Percentiles rank a stretch among this genome's conserved stretches.
phyloP scores from a whole-genome alignment of 345 rosid genomes.

The Microcos paniculata region DNA sequence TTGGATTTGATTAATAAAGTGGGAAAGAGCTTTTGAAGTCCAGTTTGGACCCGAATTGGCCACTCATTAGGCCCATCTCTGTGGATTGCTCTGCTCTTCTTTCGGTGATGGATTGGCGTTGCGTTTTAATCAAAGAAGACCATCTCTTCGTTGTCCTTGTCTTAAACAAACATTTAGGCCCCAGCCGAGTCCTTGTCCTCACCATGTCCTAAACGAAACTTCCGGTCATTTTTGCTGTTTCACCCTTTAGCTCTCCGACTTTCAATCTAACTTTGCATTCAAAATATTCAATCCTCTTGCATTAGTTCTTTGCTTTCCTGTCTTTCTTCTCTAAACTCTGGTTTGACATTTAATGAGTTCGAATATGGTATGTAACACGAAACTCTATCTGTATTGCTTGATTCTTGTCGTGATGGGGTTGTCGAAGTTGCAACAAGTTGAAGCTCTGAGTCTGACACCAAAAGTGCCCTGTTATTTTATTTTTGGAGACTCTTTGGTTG shows the following conservation, averaged over 20 bases:
- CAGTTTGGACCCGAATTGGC: not conserved
- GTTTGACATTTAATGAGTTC: not conserved
- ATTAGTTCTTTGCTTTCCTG: not conserved
- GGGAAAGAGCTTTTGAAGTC: not conserved
- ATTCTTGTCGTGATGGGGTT: not conserved
- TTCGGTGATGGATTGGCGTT: no score
- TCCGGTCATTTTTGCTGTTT: not conserved
- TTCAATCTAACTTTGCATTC: not conserved
- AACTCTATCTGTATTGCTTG: not conserved
- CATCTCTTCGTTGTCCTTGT: no score
- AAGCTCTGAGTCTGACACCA: not conserved
- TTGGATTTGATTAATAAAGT: not conserved
- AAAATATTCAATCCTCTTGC: not conserved
- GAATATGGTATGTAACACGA: not conserved
- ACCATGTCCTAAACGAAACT: not conserved
- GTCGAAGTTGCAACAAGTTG: not conserved
- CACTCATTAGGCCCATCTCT: not conserved
- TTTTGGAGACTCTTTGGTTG: slow-evolving; percentile 30
- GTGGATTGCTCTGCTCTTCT: not conserved
- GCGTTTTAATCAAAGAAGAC: not conserved
- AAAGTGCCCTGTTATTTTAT: slow-evolving; percentile 26
- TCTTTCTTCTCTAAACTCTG: not conserved
- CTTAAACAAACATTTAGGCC: no score
- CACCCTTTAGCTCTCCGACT: not conserved
- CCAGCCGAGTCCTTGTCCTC: not conserved